Evolutionary conservation across 768 basidiomycete species (phyloP).

Genomic region (Termitomyces sp.): DNA sequence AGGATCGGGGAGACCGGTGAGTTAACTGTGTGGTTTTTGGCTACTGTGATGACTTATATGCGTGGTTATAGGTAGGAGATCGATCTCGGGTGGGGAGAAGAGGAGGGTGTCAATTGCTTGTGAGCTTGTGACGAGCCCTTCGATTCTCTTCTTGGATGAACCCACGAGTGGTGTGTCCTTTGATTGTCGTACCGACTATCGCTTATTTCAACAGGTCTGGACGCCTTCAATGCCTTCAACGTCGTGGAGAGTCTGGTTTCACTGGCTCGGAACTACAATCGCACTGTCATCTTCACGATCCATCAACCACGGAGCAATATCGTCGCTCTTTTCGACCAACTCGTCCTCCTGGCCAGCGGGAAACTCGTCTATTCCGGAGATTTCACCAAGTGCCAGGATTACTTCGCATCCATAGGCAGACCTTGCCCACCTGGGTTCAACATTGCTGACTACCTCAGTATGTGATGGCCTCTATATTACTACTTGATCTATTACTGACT

Average conservation of each 20-base stretch:
- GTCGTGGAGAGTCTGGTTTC: conserved; percentile 87
- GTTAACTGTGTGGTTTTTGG: conserved; percentile 15
- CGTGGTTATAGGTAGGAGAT: conserved; percentile 60
- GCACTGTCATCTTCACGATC: conserved; percentile 96
- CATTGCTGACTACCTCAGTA: conserved; percentile 94
- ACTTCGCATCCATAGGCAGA: conserved; percentile 75
- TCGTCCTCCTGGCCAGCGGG: conserved; percentile 82
- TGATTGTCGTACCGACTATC: background rate
- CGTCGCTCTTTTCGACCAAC: conserved; percentile 90
- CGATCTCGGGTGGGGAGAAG: conserved; percentile 98
- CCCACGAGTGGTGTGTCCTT: conserved; percentile 77
- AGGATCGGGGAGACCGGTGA: conserved; percentile 85
- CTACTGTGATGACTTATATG: background rate
- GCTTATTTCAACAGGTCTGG: conserved; percentile 56
- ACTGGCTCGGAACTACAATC: conserved; percentile 84
- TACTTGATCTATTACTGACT: background rate
- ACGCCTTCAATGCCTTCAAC: conserved; percentile 94
- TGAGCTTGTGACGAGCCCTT: conserved; percentile 95
- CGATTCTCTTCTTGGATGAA: conserved; percentile 94
- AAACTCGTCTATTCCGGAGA: conserved; percentile 84
- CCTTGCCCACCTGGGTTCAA: conserved; percentile 94
- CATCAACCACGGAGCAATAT: conserved; percentile 99
- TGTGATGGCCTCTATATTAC: conserved; percentile 25
- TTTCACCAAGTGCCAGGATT: conserved; percentile 68
- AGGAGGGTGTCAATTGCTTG: conserved; percentile 96